Evolutionary conservation across 805 yeast genomes (phyloP).

Genomic region (Kazachstania taianensis): DNA sequence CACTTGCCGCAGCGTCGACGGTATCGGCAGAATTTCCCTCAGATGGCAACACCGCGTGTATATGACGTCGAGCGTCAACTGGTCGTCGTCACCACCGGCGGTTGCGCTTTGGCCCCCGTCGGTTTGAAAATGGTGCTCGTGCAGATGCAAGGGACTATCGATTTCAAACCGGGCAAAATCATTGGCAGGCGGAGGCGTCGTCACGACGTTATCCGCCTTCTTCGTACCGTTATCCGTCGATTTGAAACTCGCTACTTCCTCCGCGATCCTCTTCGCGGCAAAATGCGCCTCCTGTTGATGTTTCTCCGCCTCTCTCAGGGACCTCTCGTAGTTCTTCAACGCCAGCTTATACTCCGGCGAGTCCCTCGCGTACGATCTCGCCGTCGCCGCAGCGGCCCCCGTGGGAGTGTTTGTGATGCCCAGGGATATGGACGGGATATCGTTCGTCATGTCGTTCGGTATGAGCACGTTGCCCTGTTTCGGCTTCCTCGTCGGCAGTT

Average conservation of each 20-base stretch:
- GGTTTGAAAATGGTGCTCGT: conserved; percentile 42
- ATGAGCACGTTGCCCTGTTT: conserved; percentile 64
- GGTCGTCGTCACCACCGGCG: conserved; percentile 17
- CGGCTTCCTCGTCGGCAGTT: conserved; percentile 80
- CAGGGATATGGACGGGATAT: conserved; percentile 53
- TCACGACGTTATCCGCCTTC: not conserved
- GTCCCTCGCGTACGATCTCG: conserved; percentile 19
- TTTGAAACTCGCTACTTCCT: conserved; percentile 46
- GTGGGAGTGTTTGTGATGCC: conserved; percentile 46
- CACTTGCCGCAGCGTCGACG: conserved; percentile 75
- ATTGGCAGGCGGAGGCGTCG: not conserved
- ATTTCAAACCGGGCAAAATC: conserved; percentile 28
- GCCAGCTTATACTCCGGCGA: conserved; percentile 43
- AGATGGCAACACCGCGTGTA: conserved; percentile 90
- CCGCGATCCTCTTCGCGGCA: conserved; percentile 59
- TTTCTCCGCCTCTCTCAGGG: conserved; percentile 50
- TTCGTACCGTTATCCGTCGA: not conserved
- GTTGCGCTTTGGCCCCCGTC: conserved; percentile 9
- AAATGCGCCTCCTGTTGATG: conserved; percentile 70
- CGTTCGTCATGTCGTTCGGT: conserved; percentile 53
- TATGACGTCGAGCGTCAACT: conserved; percentile 44
- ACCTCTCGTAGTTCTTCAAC: conserved; percentile 44
- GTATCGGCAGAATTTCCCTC: conserved; percentile 83
- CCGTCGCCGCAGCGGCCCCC: conserved; percentile 1
- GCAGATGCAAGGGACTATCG: conserved; percentile 62